Conservation (phyloP, 331 rosid species). For the Telfairia occidentalis region DNA sequence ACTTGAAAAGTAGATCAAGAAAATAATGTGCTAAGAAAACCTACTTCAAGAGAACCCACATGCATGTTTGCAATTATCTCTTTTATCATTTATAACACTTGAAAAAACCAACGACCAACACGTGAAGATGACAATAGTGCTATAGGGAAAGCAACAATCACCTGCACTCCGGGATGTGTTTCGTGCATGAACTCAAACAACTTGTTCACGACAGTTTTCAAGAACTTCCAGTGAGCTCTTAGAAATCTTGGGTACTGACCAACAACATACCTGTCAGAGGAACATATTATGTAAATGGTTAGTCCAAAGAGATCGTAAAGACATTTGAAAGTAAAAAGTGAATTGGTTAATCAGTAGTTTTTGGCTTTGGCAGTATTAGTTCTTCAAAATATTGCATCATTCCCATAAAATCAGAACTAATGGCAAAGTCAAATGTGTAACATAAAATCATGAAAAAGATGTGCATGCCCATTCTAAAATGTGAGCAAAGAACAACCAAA, state of each 20-base stretch:
- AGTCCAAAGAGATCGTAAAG: neutral
- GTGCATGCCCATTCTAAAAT: neutral
- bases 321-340: neutral
- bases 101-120: neutral
- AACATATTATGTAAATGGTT: constrained; percentile 4
- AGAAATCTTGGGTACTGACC: constrained; percentile 95
- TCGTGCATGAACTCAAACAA: constrained; percentile 98
- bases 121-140: neutral
- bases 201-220: constrained; percentile 89
- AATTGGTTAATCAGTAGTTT: neutral
- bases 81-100: neutral
- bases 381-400: constrained; percentile 2
- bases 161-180: constrained; percentile 99
- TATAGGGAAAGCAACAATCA: constrained; percentile 15
- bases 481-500: neutral
- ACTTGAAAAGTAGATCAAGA: neutral
- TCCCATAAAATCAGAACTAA: neutral
- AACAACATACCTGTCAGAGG: constrained; percentile 76
- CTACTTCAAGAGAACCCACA: neutral
- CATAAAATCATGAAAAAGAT: neutral
- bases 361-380: neutral
- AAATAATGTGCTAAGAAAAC: neutral
- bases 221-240: constrained; percentile 95
- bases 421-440: neutral
- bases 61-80: neutral